phyloP scores from a whole-genome alignment of 306 rosid genomes.

The Lathyrus tuberosus region DNA sequence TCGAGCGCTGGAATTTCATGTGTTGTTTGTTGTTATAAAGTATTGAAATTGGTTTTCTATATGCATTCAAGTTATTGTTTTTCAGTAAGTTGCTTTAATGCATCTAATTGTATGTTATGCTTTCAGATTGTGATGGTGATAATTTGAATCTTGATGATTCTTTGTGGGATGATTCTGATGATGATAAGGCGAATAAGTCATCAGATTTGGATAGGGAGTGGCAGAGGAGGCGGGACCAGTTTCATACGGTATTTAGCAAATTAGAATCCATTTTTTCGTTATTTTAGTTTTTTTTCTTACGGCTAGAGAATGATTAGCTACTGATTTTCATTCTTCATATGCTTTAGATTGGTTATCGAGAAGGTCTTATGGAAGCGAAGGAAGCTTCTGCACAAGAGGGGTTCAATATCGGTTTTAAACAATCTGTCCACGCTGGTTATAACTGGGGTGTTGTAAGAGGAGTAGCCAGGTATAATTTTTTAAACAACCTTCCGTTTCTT shows the following conservation, averaged over 20 bases:
- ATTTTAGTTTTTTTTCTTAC: conserved; percentile 20
- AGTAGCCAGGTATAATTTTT: conserved; percentile 62
- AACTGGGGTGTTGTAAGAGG: conserved; percentile 86
- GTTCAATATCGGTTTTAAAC: conserved; percentile 76
- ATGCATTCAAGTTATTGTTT: conserved; percentile 7
- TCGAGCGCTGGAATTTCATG: too few relatives aligned
- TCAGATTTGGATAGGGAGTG: conserved; percentile 74
- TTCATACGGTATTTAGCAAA: conserved; percentile 59
- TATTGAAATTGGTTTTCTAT: too few relatives aligned
- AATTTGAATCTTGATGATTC: conserved; percentile 44
- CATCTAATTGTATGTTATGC: conserved; percentile 24
- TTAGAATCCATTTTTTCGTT: conserved; percentile 8
- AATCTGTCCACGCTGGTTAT: conserved; percentile 64
- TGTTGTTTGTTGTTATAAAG: too few relatives aligned
- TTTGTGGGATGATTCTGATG: conserved; percentile 53
- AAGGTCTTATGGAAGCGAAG: conserved; percentile 78
- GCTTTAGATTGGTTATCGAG: conserved; percentile 78
- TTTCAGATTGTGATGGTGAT: conserved; percentile 53
- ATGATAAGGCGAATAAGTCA: conserved; percentile 49
- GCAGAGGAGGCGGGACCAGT: conserved; percentile 70
- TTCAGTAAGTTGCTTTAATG: conserved; percentile 15
- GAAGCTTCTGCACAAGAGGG: conserved; percentile 90
- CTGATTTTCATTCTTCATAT: not conserved
- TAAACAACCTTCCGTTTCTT: too few relatives aligned
- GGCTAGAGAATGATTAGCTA: conserved; percentile 1